Evolutionary conservation across 2,329 filamentous ascomycete species (phyloP).

Genomic region (Clonostachys chloroleuca): DNA sequence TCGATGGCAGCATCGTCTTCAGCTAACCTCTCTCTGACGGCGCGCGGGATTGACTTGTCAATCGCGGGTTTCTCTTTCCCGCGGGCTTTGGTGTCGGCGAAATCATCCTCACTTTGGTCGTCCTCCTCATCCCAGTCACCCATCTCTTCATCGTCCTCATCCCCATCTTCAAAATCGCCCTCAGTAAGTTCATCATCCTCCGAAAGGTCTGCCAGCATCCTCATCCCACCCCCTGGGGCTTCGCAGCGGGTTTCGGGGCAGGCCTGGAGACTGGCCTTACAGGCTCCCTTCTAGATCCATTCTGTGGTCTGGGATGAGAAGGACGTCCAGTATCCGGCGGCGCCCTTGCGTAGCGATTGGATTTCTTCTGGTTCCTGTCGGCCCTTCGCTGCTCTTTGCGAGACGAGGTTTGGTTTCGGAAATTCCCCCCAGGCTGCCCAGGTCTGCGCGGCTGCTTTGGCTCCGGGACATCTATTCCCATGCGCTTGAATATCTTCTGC

Average conservation of each 20-base stretch:
- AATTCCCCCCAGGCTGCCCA: constrained; percentile 1
- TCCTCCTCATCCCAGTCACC: constrained; percentile 2
- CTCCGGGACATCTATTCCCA: constrained; percentile 23
- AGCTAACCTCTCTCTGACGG: constrained; percentile 59
- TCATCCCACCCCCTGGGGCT: not conserved
- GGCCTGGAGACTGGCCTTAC: too few relatives aligned
- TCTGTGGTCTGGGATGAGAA: not conserved
- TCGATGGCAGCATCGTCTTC: constrained; percentile 88
- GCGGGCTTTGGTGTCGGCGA: not conserved
- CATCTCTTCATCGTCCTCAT: constrained; percentile 14
- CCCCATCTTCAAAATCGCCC: constrained; percentile 7
- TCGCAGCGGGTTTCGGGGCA: not conserved
- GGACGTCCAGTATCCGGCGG: not conserved
- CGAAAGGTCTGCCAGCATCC: not conserved
- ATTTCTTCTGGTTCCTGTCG: constrained; percentile 58
- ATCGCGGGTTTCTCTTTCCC: constrained; percentile 13
- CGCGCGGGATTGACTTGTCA: constrained; percentile 21
- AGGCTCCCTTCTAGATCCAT: not conserved
- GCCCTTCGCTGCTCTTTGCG: constrained; percentile 66
- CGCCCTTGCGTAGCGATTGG: constrained; percentile 21
- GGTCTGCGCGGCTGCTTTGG: constrained; percentile 3
- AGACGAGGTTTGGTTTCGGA: constrained; percentile 11
- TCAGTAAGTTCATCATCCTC: constrained; percentile 1
- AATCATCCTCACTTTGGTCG: constrained; percentile 11
- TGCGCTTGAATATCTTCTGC: constrained; percentile 27